Conservation (phyloP, 768 basidiomycete genomes). For the Naganishia onofrii region DNA sequence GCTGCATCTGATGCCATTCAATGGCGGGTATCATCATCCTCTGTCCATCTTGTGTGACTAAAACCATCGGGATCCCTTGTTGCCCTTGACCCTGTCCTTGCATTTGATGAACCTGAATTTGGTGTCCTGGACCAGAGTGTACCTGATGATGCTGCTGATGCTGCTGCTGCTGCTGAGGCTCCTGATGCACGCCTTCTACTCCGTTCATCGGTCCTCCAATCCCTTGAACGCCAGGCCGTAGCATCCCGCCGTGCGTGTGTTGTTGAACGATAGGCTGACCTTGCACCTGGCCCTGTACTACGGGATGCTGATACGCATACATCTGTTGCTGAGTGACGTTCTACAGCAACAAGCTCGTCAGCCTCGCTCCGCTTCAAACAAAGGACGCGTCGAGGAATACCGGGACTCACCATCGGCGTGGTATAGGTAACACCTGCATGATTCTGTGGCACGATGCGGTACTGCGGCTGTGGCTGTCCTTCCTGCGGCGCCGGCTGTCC, state of each 20-base stretch:
- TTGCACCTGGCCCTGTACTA: background rate
- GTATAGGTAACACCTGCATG: background rate
- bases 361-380: background rate
- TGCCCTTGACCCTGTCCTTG: background rate
- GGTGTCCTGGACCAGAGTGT: background rate
- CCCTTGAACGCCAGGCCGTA: background rate
- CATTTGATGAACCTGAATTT: background rate
- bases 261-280: background rate
- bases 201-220: background rate
- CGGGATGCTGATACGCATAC: background rate
- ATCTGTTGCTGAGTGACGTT: background rate
- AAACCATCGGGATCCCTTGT: conserved; percentile 7
- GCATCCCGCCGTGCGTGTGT: background rate
- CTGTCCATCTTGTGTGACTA: conserved; percentile 13
- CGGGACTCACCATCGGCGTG: background rate
- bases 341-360: background rate
- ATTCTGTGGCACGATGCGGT: background rate
- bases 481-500: too few relatives aligned
- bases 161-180: too few relatives aligned
- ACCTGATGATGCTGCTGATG: background rate
- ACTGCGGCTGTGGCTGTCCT: background rate
- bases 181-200: background rate
- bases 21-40: conserved; percentile 16
- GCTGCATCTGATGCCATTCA: conserved; percentile 10
- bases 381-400: background rate